These are phyloP conservation scores for Pseudogymnoascus sp. DNA, from an alignment of 2,329 filamentous ascomycete species.

Conservation along the genomic window DNA sequence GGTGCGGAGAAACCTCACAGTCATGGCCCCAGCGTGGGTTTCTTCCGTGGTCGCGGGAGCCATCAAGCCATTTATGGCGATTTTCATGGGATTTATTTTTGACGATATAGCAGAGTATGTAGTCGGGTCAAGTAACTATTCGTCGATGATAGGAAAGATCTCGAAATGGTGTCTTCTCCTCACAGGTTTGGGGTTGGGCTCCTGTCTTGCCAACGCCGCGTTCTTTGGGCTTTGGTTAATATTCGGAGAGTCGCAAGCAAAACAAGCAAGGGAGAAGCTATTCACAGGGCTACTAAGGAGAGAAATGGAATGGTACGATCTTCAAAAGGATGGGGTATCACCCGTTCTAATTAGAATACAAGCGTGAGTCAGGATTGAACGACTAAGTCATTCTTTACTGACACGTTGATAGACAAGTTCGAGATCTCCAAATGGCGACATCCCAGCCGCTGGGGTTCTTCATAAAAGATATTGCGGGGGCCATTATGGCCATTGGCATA, in stretches of 20 bases:
- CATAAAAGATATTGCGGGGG: slow-evolving; percentile 55
- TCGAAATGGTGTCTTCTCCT: slow-evolving; percentile 55
- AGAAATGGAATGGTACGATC: slow-evolving; percentile 77
- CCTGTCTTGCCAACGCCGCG: slow-evolving; percentile 58
- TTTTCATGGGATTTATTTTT: slow-evolving; percentile 70
- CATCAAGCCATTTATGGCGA: slow-evolving; percentile 55
- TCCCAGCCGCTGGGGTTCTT: slow-evolving; percentile 72
- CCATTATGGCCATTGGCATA: slow-evolving; percentile 56
- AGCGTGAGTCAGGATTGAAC: slow-evolving; percentile 46
- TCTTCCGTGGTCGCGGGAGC: slow-evolving; percentile 52
- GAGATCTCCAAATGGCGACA: slow-evolving; percentile 71
- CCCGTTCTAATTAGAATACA: slow-evolving; percentile 66
- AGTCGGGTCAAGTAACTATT: slow-evolving; percentile 39
- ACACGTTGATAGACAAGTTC: slow-evolving; percentile 54
- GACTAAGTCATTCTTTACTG: slow-evolving; percentile 6
- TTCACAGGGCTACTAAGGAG: slow-evolving; percentile 64
- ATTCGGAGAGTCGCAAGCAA: slow-evolving; percentile 76
- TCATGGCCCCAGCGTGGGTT: slow-evolving; percentile 46
- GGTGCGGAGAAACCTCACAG: slow-evolving; percentile 46
- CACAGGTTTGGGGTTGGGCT: slow-evolving; percentile 51
- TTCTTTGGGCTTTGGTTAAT: slow-evolving; percentile 65
- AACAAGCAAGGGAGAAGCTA: slow-evolving; percentile 51
- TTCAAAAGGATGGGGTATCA: slow-evolving; percentile 59
- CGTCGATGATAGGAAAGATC: slow-evolving; percentile 47
- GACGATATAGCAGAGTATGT: slow-evolving; percentile 61